Percentiles rank a stretch among this genome's conserved stretches.
These are phyloP conservation scores for Beauveria rudraprayagi DNA, from an alignment of 2,329 filamentous ascomycete genomes.

Conservation along the genomic window DNA sequence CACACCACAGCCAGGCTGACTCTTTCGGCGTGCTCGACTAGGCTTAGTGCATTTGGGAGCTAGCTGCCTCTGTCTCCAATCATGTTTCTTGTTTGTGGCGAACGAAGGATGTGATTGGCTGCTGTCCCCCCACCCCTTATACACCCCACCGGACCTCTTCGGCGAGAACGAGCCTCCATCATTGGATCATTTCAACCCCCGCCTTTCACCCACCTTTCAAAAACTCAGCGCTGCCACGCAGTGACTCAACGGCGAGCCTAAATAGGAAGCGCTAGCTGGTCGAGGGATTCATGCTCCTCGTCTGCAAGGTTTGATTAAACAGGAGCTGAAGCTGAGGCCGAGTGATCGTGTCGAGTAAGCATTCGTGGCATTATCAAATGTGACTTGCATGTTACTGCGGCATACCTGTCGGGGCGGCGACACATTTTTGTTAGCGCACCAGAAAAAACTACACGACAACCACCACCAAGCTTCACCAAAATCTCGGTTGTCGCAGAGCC, in stretches of 20 bases:
- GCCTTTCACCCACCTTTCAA: background rate
- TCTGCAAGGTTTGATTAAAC: background rate
- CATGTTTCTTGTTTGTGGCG: background rate
- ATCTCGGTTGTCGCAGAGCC: background rate
- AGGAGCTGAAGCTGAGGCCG: background rate
- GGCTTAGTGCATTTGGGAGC: conserved; percentile 23
- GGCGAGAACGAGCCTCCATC: conserved; percentile 11
- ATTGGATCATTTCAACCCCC: background rate
- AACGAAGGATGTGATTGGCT: background rate
- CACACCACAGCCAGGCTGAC: conserved; percentile 20
- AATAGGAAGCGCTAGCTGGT: background rate
- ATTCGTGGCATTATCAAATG: background rate
- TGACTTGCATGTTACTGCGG: background rate
- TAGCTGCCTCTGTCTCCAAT: conserved; percentile 22
- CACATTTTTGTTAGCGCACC: background rate
- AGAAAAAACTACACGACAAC: background rate
- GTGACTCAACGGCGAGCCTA: conserved; percentile 12
- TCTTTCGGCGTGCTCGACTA: conserved; percentile 37
- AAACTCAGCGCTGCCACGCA: background rate
- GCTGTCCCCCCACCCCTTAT: background rate
- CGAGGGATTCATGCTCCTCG: background rate
- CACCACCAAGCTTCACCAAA: background rate
- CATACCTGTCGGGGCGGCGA: background rate
- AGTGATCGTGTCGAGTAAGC: background rate
- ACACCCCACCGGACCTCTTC: conserved; percentile 3